Conservation (phyloP, 1,139 yeast species). For the Magnusiomyces clavatus region DNA sequence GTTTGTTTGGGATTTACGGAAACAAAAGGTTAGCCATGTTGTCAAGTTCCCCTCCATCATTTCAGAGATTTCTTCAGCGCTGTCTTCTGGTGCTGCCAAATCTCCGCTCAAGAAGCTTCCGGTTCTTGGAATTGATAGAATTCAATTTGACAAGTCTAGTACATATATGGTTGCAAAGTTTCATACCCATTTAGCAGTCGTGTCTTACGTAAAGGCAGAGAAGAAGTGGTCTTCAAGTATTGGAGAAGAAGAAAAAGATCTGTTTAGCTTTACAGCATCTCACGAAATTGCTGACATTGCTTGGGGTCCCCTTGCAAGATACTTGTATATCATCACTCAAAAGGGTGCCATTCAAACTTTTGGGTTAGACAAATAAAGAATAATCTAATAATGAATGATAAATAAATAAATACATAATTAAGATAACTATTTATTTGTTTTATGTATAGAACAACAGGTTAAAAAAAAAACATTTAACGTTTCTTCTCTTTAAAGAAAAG, state of each 20-base stretch:
- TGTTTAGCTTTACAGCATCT: slow-evolving; percentile 5
- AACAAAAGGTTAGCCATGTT: slow-evolving; percentile 15
- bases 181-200: background rate
- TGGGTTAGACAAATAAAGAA: background rate
- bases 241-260: background rate
- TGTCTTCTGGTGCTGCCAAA: slow-evolving; percentile 1
- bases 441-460: too few relatives aligned
- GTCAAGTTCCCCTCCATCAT: slow-evolving; percentile 21
- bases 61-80: slow-evolving; percentile 9
- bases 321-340: slow-evolving; percentile 17
- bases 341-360: slow-evolving; percentile 20
- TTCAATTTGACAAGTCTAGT: slow-evolving; percentile 1
- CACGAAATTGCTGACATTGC: slow-evolving; percentile 16
- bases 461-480: too few relatives aligned
- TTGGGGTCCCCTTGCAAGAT: slow-evolving; percentile 19
- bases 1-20: slow-evolving; percentile 22
- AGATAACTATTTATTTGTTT: too few relatives aligned
- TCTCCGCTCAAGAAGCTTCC: slow-evolving; percentile 20
- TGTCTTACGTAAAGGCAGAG: slow-evolving; percentile 1
- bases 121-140: slow-evolving; percentile 34
- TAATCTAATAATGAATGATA: too few relatives aligned
- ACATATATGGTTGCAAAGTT: background rate
- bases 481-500: too few relatives aligned
- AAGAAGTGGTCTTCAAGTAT: slow-evolving; percentile 2
- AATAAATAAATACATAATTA: too few relatives aligned